Percentiles rank a stretch among this genome's conserved stretches.
Conservation (phyloP, 148 eudicot genomes). For the Pouteria glomerata region DNA sequence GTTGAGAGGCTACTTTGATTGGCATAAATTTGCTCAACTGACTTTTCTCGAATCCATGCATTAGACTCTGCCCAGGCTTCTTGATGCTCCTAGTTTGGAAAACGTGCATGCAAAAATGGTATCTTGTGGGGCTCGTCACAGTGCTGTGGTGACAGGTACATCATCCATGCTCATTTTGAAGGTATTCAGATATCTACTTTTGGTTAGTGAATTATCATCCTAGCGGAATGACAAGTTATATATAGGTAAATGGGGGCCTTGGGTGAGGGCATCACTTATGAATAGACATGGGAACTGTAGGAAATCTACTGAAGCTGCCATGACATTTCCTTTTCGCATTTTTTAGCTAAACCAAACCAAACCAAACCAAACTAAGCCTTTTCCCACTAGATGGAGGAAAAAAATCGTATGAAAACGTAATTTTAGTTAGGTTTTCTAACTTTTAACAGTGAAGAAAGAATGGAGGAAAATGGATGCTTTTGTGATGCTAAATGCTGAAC, state of each 20-base stretch:
- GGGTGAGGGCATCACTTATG: not conserved
- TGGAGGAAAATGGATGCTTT: not conserved
- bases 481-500: not conserved
- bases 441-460: not conserved
- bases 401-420: too few relatives aligned
- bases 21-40: not conserved
- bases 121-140: slow-evolving; percentile 97
- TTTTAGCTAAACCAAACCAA: not conserved
- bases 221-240: not conserved
- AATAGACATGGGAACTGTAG: not conserved
- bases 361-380: too few relatives aligned
- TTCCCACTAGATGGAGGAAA: too few relatives aligned
- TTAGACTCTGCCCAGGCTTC: slow-evolving; percentile 80
- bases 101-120: slow-evolving; percentile 52
- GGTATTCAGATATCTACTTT: not conserved
- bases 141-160: slow-evolving; percentile 83
- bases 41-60: not conserved
- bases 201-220: not conserved
- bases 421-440: not conserved
- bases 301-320: not conserved
- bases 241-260: too few relatives aligned
- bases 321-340: not conserved
- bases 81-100: slow-evolving; percentile 81
- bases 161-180: not conserved
- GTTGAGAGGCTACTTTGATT: not conserved